phyloP scores from a whole-genome alignment of 331 rosid genomes.

The Cydonia oblonga region DNA sequence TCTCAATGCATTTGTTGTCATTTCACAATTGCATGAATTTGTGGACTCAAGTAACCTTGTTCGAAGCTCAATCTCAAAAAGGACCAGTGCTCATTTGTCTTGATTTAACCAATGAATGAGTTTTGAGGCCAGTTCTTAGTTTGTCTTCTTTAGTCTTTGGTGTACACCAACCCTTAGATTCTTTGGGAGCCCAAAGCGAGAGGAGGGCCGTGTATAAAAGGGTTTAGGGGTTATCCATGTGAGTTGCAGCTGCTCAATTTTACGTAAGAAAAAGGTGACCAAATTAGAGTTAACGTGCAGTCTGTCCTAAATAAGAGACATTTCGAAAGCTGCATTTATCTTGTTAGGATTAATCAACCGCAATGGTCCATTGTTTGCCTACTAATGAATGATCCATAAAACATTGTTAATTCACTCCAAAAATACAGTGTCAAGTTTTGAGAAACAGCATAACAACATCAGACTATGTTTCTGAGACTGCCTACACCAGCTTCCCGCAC shows the following conservation, averaged over 20 bases:
- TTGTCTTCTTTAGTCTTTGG: not conserved
- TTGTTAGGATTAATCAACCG: not conserved
- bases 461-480: not conserved
- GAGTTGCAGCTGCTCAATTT: not conserved
- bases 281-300: not conserved
- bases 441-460: not conserved
- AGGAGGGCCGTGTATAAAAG: not conserved
- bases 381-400: too few species aligned
- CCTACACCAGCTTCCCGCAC: not conserved
- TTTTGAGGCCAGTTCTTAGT: not conserved
- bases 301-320: not conserved
- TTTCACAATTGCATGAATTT: too few species aligned
- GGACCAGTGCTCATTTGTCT: too few species aligned
- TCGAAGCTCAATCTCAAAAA: not conserved
- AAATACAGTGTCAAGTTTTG: too few species aligned
- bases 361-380: not conserved
- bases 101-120: not conserved
- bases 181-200: not conserved
- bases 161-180: not conserved
- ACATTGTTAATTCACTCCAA: too few species aligned
- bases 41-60: not conserved
- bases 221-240: constrained; percentile 7
- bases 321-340: not conserved
- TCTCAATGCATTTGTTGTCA: not conserved
- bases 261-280: not conserved